Percentiles rank a stretch among this genome's conserved stretches.
phyloP scores from a whole-genome alignment of 768 basidiomycete species.

The Dioszegia hungarica region DNA sequence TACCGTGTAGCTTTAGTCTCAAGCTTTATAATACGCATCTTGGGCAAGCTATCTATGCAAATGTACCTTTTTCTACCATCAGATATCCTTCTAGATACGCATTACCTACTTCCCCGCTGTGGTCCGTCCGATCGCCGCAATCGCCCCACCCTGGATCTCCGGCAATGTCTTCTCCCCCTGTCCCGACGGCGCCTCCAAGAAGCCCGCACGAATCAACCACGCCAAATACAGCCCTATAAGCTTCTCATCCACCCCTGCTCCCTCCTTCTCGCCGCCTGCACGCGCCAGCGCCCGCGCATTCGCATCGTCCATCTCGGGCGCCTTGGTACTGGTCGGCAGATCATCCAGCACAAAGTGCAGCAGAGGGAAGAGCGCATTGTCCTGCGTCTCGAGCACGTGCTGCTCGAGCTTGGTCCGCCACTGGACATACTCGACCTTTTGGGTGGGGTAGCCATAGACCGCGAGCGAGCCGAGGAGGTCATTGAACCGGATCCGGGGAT shows the following conservation, averaged over 20 bases:
- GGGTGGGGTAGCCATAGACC: constrained; percentile 72
- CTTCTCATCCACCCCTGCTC: constrained; percentile 64
- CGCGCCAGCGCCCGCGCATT: constrained; percentile 68
- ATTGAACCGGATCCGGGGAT: constrained; percentile 85
- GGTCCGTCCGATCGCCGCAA: constrained; percentile 48
- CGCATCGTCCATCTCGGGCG: constrained; percentile 79
- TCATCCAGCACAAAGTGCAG: constrained; percentile 97
- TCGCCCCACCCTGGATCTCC: constrained; percentile 37
- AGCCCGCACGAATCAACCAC: constrained; percentile 82
- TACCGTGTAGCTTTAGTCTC: no score
- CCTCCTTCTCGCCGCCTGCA: constrained; percentile 49
- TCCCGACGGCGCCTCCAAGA: constrained; percentile 60
- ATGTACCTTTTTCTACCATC: no score
- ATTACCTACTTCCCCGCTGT: constrained; percentile 15
- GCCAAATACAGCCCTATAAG: constrained; percentile 83
- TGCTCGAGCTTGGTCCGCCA: constrained; percentile 92
- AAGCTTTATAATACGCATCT: no score
- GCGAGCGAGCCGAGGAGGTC: constrained; percentile 67
- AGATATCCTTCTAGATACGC: no score
- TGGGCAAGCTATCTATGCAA: no score
- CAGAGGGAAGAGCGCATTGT: constrained; percentile 94
- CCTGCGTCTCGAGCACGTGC: constrained; percentile 88
- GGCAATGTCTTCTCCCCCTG: constrained; percentile 41
- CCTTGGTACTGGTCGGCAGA: constrained; percentile 90
- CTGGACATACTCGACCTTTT: constrained; percentile 76